Conservation (phyloP, 2,329 filamentous ascomycete genomes). For the Nemania sp. region DNA sequence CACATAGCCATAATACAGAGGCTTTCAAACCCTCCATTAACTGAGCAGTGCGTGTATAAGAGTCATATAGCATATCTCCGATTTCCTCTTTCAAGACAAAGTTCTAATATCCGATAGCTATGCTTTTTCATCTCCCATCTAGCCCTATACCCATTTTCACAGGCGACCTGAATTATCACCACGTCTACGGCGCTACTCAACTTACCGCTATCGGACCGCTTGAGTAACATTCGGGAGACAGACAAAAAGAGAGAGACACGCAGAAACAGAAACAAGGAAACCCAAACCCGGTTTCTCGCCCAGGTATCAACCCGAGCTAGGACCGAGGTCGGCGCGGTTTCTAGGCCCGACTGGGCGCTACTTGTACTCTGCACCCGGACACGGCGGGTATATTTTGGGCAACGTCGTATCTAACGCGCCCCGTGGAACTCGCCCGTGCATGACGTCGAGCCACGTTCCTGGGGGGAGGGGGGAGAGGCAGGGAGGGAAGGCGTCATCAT, state of each 20-base stretch:
- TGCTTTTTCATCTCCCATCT: not conserved
- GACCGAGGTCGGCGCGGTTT: constrained; percentile 32
- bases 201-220: too few species aligned
- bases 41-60: not conserved
- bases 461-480: constrained; percentile 4
- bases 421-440: constrained; percentile 14
- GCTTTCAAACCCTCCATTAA: not conserved
- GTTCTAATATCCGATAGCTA: not conserved
- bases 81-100: not conserved
- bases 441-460: constrained; percentile 37
- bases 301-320: constrained; percentile 23
- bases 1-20: not conserved
- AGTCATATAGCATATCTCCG: not conserved
- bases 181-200: too few species aligned
- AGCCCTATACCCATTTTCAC: too few species aligned
- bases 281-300: constrained; percentile 5
- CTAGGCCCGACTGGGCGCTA: constrained; percentile 32
- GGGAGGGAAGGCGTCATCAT: too few species aligned
- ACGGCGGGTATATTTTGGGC: constrained; percentile 25
- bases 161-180: too few species aligned
- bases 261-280: not conserved
- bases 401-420: constrained; percentile 27
- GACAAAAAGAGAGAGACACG: not conserved
- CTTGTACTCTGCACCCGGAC: not conserved
- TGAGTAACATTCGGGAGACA: not conserved